Conservation (phyloP, 2,329 filamentous ascomycete species). For the Aspergillus ibericus region DNA sequence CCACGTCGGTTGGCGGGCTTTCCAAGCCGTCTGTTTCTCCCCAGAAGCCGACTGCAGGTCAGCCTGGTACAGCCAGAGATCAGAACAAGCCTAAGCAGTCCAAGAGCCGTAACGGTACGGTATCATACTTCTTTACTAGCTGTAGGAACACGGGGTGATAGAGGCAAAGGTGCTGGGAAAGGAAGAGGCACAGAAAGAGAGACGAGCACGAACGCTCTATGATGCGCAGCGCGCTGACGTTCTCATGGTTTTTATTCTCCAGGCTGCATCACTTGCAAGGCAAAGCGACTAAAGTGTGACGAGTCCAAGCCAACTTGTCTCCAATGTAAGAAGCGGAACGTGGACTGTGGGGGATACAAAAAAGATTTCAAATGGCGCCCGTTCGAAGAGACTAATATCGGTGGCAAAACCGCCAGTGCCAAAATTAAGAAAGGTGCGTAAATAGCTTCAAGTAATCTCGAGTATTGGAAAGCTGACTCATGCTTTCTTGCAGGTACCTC, state of each 20-base stretch:
- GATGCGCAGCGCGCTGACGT: slow-evolving; percentile 31
- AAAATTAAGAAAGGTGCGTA: slow-evolving; percentile 50
- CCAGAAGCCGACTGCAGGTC: slow-evolving; percentile 18
- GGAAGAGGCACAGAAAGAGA: slow-evolving; percentile 4
- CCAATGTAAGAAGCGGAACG: slow-evolving; percentile 65
- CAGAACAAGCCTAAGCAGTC: slow-evolving; percentile 66
- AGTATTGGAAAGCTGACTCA: slow-evolving; percentile 4
- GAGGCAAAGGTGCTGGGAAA: not conserved
- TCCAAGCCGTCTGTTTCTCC: slow-evolving; percentile 31
- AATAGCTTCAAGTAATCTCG: not conserved
- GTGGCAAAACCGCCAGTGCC: slow-evolving; percentile 29
- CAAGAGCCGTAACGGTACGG: slow-evolving; percentile 72
- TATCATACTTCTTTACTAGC: slow-evolving; percentile 17
- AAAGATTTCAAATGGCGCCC: slow-evolving; percentile 75
- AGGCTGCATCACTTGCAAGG: slow-evolving; percentile 74
- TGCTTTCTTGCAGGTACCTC: slow-evolving; percentile 5
- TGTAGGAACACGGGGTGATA: not conserved
- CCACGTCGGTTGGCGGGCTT: slow-evolving; percentile 24
- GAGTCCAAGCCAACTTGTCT: slow-evolving; percentile 68
- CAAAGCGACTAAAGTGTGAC: slow-evolving; percentile 72
- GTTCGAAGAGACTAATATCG: slow-evolving; percentile 64
- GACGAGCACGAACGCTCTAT: slow-evolving; percentile 6
- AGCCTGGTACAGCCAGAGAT: slow-evolving; percentile 5
- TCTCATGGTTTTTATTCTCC: slow-evolving; percentile 23
- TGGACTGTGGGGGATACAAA: slow-evolving; percentile 69